Base-by-base conservation (phyloP, 768 basidiomycete genomes). In the Udeniomyces megalosporus region DNA sequence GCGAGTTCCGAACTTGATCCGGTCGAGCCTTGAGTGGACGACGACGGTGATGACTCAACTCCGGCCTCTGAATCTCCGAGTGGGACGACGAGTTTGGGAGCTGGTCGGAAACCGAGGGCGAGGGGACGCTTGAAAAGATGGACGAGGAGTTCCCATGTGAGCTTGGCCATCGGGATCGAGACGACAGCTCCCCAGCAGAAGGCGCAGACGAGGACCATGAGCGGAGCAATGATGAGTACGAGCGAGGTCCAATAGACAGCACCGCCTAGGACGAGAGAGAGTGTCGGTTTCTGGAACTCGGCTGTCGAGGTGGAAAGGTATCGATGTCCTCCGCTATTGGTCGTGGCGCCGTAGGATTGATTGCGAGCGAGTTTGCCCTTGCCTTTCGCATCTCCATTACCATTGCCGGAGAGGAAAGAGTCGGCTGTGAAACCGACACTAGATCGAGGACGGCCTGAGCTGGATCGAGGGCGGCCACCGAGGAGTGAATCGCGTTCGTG, bases 161-260 rank as follows among this genome's bases (percentile, higher is more conserved):
- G 80, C 72, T 86, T 93, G 34, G 92, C 95, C 95, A 99, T 99
- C 3, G 95, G 95, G 67, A 99, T 86, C 61, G 92, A 87, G 71
- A 99, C 79, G 64, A 99, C 83, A 64, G 90, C 78, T n/a, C 79
- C 90, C 91, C 92, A 99, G 75, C 95, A 97, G 56, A 89, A 75
- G 66, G 88, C 69, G 73, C 90, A 95, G 31, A 89, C 88, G 65
- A 86, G 60, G 58, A 95, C 79, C 80, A 97, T 84, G 66, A 89
- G 75, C 6, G 95, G 95, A 0, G 89, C 86, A 68, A 99, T 84
- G 71, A 95, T 76, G 66, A 77, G 75, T 66, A 81, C 73, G 72
- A 96, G 81, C 8, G 79, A 74, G 35, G 85, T 74, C 88, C 90
- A 96, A 76, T 90, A 99, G 69, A 79, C 76, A n/a, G 81, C 70